These are phyloP conservation scores for Schrenkiella parvula DNA, from an alignment of 345 rosid species.

Conservation along the genomic window DNA sequence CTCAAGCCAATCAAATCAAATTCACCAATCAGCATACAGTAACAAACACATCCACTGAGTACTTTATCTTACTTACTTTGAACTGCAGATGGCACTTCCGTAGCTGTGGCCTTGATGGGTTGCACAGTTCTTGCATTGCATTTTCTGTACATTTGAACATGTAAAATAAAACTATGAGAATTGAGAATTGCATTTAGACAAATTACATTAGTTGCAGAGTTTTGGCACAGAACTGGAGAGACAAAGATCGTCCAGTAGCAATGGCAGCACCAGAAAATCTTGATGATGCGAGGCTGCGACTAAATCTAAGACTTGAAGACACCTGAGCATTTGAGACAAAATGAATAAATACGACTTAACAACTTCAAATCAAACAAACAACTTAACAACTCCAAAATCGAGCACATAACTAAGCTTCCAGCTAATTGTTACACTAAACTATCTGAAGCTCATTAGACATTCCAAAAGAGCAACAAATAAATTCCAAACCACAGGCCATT, in stretches of 20 bases:
- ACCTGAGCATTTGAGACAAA: slow-evolving; percentile 30
- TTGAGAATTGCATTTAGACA: not conserved
- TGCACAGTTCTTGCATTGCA: slow-evolving; percentile 43
- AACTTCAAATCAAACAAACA: not conserved
- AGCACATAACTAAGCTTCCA: not conserved
- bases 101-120: slow-evolving; percentile 79
- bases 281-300: slow-evolving; percentile 37
- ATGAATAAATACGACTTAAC: not conserved
- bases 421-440: not conserved
- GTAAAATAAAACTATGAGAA: not conserved
- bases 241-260: slow-evolving; percentile 36
- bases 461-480: not conserved
- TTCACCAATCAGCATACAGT: slow-evolving; percentile 16
- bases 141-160: slow-evolving; percentile 35
- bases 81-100: slow-evolving; percentile 57
- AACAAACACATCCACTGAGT: not conserved
- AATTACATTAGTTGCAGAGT: not conserved
- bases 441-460: not conserved
- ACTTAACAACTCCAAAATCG: not conserved
- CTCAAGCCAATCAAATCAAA: slow-evolving; percentile 27
- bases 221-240: slow-evolving; percentile 57
- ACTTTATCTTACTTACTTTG: slow-evolving; percentile 44
- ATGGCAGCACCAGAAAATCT: slow-evolving; percentile 47
- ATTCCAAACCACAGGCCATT: not conserved
- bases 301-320: slow-evolving; percentile 38